A percentile compares a stretch with the other conserved stretches of the same genome.
Conservation (phyloP, 176 grass and related monocot species). For the Alloteropsis semialata region DNA sequence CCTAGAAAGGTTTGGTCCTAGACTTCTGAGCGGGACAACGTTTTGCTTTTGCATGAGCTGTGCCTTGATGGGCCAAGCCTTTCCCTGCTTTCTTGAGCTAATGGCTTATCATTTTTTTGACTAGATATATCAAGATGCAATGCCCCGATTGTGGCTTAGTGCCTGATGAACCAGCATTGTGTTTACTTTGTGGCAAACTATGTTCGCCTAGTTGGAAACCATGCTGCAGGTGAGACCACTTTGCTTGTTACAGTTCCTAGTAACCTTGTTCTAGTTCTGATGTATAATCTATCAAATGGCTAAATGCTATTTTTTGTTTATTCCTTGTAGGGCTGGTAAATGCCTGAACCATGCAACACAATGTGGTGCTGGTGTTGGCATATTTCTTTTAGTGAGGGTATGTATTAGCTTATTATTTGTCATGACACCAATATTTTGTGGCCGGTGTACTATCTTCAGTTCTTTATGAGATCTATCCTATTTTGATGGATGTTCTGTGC, state of each 20-base stretch:
- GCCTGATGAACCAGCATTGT: conserved; percentile 90
- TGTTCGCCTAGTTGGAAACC: conserved; percentile 89
- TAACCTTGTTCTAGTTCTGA: not conserved
- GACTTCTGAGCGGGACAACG: conserved; percentile 11
- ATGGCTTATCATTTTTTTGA: not conserved
- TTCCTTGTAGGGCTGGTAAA: conserved; percentile 64
- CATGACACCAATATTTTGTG: conserved; percentile 9
- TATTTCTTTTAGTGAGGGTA: conserved; percentile 99
- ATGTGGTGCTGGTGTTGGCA: conserved; percentile 89
- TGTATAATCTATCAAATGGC: conserved; percentile 15
- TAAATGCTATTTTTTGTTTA: conserved; percentile 11
- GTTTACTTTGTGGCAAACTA: conserved; percentile 86
- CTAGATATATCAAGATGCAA: conserved; percentile 84
- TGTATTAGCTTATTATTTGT: conserved; percentile 22
- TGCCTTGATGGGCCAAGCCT: not conserved
- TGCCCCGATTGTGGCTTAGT: conserved; percentile 75
- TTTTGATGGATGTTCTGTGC: conserved; percentile 34
- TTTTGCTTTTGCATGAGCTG: not conserved
- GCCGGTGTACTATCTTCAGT: not conserved
- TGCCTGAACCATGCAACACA: conserved; percentile 75
- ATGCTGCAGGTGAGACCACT: conserved; percentile 75
- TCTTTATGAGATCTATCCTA: conserved; percentile 15
- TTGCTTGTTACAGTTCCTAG: conserved; percentile 16
- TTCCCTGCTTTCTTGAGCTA: not conserved
- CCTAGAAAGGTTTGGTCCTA: conserved; percentile 39